Evolutionary conservation across 192 early-diverging fungal species (phyloP), one percentile per base, ranked within the genome.

Genomic region (Coemansia umbellata): DNA sequence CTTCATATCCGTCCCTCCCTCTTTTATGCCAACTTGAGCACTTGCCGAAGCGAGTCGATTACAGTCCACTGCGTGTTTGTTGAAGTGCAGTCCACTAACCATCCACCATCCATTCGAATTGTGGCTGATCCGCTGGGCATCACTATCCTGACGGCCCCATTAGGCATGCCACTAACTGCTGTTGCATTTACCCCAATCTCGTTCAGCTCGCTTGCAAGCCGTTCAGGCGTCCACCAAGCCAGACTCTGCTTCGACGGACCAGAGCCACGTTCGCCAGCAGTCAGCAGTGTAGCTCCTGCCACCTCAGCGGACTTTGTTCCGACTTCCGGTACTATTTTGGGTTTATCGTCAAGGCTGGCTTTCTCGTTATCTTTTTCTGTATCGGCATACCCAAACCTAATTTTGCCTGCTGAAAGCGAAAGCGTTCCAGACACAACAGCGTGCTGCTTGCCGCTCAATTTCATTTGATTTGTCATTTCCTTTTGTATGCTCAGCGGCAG

Each of bases 11-110:
- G 18, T 28, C 4, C 3, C 2, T 8, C 21, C 47, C n/a, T n/a
- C n/a, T n/a, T n/a, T n/a, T 32, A 40, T 3, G 54, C 41, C 3
- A 21, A 18, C 32, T 55, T 58, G 14, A 69, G 58, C 30, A 76
- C 61, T 9, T 50, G 66, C 28, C 58, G 58, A 27, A 76, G 66
- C 19, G 73, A 57, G 26, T 65, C 66, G 31, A 69, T 49, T 14
- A 76, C 66, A 11, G 53, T 45, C 73, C 73, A 76, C 28, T 76
- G 66, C 14, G 60, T 31, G 45, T 17, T 53, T 17, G 52, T 48
- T 5, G 73, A 76, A 2, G 66, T 62, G 62, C 73, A 76, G 50
- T 76, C 66, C 19, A 76, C 55, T 0, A 49, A 19, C 73, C 73
- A 76, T 8, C 57, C 62, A 32, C 61, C 44, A 37, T 41, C 57